These are phyloP conservation scores for Macadamia tetraphylla DNA, from an alignment of 164 flowering plant species.

Conservation along the genomic window DNA sequence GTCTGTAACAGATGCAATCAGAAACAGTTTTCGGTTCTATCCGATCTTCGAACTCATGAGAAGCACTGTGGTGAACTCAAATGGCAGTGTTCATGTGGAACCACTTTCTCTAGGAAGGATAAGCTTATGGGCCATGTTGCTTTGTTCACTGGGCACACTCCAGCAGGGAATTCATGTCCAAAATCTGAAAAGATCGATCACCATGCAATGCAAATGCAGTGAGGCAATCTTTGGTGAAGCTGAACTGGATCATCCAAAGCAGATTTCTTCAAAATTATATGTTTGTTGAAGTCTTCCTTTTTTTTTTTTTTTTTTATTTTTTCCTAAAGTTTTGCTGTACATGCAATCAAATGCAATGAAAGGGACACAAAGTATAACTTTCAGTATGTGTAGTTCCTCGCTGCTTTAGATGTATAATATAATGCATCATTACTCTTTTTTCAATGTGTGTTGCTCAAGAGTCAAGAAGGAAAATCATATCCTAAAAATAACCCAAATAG, in stretches of 20 bases:
- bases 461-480: no score
- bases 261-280: no score
- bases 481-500: no score
- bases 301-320: no score
- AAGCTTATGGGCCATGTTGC: constrained; percentile 79
- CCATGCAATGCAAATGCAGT: not conserved
- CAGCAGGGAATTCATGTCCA: constrained; percentile 15
- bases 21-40: constrained; percentile 72
- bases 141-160: constrained; percentile 57
- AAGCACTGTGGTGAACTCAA: constrained; percentile 76
- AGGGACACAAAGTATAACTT: no score
- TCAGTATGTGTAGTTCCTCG: not conserved
- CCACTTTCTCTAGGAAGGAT: constrained; percentile 75
- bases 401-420: not conserved
- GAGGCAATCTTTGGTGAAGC: not conserved
- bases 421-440: no score
- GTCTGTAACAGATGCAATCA: constrained; percentile 62
- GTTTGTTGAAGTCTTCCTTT: no score
- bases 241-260: not conserved
- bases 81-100: constrained; percentile 83
- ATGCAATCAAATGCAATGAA: no score
- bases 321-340: not conserved
- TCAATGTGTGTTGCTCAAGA: no score
- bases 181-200: constrained; percentile 8
- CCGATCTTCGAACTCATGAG: constrained; percentile 81